Conservation (phyloP, 495 filamentous ascomycete genomes). For the Penicillium cinerascens region DNA sequence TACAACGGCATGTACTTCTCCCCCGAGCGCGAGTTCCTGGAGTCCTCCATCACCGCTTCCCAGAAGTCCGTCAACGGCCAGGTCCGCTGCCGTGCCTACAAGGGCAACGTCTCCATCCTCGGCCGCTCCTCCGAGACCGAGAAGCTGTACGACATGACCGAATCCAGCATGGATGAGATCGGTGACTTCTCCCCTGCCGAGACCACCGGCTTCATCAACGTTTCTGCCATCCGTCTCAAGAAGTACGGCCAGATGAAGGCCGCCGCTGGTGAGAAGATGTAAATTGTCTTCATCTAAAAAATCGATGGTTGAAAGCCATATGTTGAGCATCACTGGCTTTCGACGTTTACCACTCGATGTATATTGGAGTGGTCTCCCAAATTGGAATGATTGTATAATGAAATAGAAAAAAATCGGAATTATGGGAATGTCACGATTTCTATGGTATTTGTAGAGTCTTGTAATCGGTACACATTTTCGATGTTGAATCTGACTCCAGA, state of each 20-base stretch:
- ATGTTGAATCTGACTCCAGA: not conserved
- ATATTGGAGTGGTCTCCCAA: constrained; percentile 8
- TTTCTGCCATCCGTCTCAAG: constrained; percentile 83
- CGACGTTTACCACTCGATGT: constrained; percentile 10
- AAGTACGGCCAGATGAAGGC: constrained; percentile 77
- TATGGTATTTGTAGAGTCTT: not conserved
- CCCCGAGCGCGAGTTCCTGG: constrained; percentile 74
- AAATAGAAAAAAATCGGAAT: constrained; percentile 12
- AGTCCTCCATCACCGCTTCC: constrained; percentile 65
- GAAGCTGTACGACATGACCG: constrained; percentile 80
- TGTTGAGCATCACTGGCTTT: constrained; percentile 27
- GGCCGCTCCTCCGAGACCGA: constrained; percentile 72
- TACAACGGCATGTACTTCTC: constrained; percentile 80
- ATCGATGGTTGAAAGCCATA: constrained; percentile 12
- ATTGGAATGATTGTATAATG: constrained; percentile 32
- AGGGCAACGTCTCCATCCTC: constrained; percentile 70
- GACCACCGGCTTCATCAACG: constrained; percentile 75
- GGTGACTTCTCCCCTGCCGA: constrained; percentile 73
- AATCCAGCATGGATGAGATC: constrained; percentile 85
- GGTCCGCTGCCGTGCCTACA: constrained; percentile 71
- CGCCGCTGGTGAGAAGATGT: constrained; percentile 51
- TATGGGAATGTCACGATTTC: not conserved
- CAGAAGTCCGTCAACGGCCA: constrained; percentile 70
- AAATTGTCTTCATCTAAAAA: constrained; percentile 11
- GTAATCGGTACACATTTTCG: not conserved